Evolutionary conservation across 257 asterid genomes (phyloP), one percentile per base, ranked within the genome.

Genomic region (Fraxinus quadrangulata): DNA sequence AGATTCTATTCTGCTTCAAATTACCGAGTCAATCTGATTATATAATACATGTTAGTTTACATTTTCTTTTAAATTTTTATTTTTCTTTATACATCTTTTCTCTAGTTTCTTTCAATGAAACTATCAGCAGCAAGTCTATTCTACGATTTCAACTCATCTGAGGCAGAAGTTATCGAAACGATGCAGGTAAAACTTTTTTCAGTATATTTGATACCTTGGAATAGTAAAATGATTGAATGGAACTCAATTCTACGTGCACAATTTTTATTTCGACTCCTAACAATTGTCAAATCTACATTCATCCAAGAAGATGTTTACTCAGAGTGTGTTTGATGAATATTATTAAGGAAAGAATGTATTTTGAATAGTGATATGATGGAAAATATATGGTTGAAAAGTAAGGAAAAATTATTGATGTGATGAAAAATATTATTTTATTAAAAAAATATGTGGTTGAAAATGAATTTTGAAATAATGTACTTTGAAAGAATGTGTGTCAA

Each of bases 71-170:
- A 26, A 33, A 8, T 3, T 37, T 11, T 30, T 3, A 17, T 3
- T 23, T 26, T 47, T 23, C 26, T 16, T 74, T n/a, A 37, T 36
- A 68, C 77, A 40, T 17, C 10, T 71, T 72, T 67, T 14, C 2
- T 75, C 65, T 76, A 90, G 99, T 96, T 96, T 89, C 97, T 96
- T 21, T 96, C 99, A 39, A 96, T 92, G 98, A 93, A 93, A 83
- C 87, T 96, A 42, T 93, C 99, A 54, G 94, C 98, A 63, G 99
- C 99, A 59, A 93, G 98, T 81, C 84, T 92, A 66, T 89, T 78
- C 83, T 92, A 90, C 75, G 99, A 96, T 80, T 96, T 96, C 89
- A 96, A 93, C 82, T 90, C 97, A 1, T 82, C 91, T 7, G 98
- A 93, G 71, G 89, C 90, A 67, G 97, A 96, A 76, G 84, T 88